Percentiles rank a stretch among this genome's conserved stretches.
phyloP scores from a whole-genome alignment of 2,329 filamentous ascomycete species.

The Clonostachys rhizophaga region DNA sequence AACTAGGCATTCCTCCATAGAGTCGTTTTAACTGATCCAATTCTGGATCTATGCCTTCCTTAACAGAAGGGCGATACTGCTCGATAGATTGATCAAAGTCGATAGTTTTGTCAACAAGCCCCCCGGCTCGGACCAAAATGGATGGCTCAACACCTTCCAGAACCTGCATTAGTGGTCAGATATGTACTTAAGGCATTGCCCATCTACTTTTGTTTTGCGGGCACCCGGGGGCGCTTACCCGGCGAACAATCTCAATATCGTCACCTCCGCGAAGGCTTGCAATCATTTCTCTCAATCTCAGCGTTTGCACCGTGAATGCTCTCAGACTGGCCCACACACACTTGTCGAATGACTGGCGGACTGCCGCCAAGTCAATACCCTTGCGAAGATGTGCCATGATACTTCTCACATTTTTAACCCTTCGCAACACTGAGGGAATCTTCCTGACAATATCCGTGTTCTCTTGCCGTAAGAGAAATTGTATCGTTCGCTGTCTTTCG shows the following conservation, averaged over 20 bases:
- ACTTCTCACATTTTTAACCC: conserved; percentile 70
- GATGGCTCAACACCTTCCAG: conserved; percentile 52
- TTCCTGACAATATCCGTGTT: conserved; percentile 54
- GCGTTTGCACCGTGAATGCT: conserved; percentile 65
- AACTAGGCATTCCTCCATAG: conserved; percentile 71
- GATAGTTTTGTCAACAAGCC: conserved; percentile 67
- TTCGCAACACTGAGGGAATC: conserved; percentile 58
- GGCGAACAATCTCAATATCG: conserved; percentile 9
- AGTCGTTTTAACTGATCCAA: conserved; percentile 74
- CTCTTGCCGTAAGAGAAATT: conserved; percentile 60
- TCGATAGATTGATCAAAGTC: conserved; percentile 76
- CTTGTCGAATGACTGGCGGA: conserved; percentile 49
- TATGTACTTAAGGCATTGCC: no score
- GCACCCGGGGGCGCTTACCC: conserved; percentile 31
- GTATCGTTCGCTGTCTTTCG: conserved; percentile 67
- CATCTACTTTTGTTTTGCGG: no score
- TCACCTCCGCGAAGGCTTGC: conserved; percentile 9
- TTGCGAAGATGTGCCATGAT: conserved; percentile 69
- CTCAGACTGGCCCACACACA: conserved; percentile 70
- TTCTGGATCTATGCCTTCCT: conserved; percentile 63
- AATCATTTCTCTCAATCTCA: conserved; percentile 65
- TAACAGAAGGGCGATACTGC: conserved; percentile 68
- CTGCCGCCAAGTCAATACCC: conserved; percentile 58
- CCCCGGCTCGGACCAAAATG: conserved; percentile 61
- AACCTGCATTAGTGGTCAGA: conserved; percentile 32